A percentile compares a stretch with the other conserved stretches of the same genome.
Conservation (phyloP, 1,139 yeast species). For the Suhomyces taliae region DNA sequence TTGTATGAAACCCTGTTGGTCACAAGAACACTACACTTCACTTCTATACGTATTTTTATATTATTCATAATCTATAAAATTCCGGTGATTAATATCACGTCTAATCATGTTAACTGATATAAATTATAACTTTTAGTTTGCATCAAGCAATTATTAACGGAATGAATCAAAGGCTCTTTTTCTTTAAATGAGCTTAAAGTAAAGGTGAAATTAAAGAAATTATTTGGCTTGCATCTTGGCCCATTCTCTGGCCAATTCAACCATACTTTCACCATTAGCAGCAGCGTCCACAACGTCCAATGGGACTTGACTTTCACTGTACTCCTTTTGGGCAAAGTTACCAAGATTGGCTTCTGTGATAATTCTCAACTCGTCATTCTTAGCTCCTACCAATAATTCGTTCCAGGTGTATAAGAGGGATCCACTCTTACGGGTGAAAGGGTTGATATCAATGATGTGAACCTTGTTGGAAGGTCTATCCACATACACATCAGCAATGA, state of each 20-base stretch:
- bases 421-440: conserved; percentile 77
- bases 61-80: no score
- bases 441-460: conserved; percentile 79
- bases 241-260: conserved; percentile 67
- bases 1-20: no score
- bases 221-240: conserved; percentile 6
- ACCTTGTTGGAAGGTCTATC: conserved; percentile 71
- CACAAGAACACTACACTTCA: no score
- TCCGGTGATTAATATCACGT: no score
- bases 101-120: no score
- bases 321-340: conserved; percentile 76
- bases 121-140: no score
- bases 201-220: no score
- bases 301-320: conserved; percentile 90
- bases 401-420: conserved; percentile 81
- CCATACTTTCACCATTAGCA: conserved; percentile 60
- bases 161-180: no score
- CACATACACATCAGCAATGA: conserved; percentile 76
- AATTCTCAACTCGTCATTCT: conserved; percentile 54
- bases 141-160: no score
- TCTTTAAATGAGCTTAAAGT: no score
- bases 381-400: conserved; percentile 46
- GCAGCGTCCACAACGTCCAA: conserved; percentile 86
- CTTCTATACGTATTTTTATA: no score
- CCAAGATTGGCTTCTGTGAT: conserved; percentile 68